Evolutionary conservation across 2,329 filamentous ascomycete genomes (phyloP), one percentile per base, ranked within the genome.

Genomic region (Xylariaceae sp.): DNA sequence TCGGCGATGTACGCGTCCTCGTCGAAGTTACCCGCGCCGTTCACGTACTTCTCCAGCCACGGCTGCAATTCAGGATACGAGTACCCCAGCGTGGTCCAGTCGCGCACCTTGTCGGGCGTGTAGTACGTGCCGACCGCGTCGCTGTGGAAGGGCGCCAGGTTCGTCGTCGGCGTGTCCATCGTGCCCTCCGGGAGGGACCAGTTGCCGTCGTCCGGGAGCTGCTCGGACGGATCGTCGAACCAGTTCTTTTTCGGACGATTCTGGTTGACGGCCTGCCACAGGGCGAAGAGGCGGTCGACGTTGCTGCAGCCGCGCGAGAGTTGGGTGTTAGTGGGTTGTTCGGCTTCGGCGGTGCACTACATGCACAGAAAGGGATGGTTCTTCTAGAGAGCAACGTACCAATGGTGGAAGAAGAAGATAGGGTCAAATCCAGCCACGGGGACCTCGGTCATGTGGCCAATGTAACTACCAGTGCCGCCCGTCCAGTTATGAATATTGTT

Each of bases 401-500:
- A 28, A 13, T 28, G 26, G n/a, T 28, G 26, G 8, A 28, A 9
- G 5, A 8, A 28, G 26, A 28, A 28, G 5, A 28, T 28, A 5
- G 26, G 26, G 26, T 28, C 26, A 28, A 28, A 28, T 8, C 8
- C 26, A 13, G 26, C 26, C 8, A 28, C 26, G 8, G n/a, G 26
- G 5, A 13, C 8, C 26, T 28, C 26, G 5, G 26, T 5, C 26
- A 28, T 28, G 13, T 28, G 26, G 5, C 26, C 26, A 6, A 24
- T 13, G n/a, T 28, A 28, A 13, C 8, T n/a, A n/a, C n/a, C 26
- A 5, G 13, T 9, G 5, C 26, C 26, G 26, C 26, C 26, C n/a
- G 26, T 28, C 26, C 26, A 28, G 26, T 28, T 28, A n/a, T 28
- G 26, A 13, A 28, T 28, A 28, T 28, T 28, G n/a, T 28, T 28